A percentile compares a stretch with the other conserved stretches of the same genome.
These are phyloP conservation scores for Phalaenopsis equestris DNA, from an alignment of 106 monocot genomes.

Conservation along the genomic window DNA sequence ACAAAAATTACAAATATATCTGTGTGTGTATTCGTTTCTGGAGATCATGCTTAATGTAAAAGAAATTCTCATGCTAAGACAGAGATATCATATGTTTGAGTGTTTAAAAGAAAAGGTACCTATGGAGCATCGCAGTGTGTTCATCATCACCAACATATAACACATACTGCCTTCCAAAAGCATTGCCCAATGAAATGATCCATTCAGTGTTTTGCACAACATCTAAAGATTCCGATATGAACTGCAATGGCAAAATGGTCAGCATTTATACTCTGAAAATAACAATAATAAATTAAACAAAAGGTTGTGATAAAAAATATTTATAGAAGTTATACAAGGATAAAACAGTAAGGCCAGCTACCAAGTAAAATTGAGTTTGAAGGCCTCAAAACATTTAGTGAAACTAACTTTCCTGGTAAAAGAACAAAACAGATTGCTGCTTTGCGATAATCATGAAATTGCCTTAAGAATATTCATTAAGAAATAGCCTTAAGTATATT, in stretches of 20 bases:
- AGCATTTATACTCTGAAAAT: not conserved
- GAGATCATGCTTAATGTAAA: not conserved
- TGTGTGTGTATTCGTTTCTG: not conserved
- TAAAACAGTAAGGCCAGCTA: not conserved
- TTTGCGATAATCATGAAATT: not conserved
- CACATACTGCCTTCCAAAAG: constrained; percentile 76
- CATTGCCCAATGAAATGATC: constrained; percentile 76
- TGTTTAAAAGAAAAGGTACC: constrained; percentile 28
- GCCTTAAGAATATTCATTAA: constrained; percentile 6
- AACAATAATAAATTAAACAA: not conserved
- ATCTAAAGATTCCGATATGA: constrained; percentile 93
- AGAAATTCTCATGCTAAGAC: not conserved
- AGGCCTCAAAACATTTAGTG: not conserved
- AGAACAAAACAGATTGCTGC: not conserved
- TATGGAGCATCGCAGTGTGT: constrained; percentile 85
- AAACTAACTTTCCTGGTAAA: not conserved
- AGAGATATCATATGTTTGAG: not conserved
- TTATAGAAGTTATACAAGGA: not conserved
- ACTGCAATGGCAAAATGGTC: constrained; percentile 37
- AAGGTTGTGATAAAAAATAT: not conserved
- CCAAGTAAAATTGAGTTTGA: not conserved
- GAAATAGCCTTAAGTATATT: constrained; percentile 1
- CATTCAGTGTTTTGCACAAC: constrained; percentile 77
- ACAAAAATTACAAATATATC: too few species aligned
- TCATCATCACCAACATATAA: constrained; percentile 68